Base-by-base conservation (phyloP, 352 stramenopile genomes). In the Aphanomyces cochlioides region DNA sequence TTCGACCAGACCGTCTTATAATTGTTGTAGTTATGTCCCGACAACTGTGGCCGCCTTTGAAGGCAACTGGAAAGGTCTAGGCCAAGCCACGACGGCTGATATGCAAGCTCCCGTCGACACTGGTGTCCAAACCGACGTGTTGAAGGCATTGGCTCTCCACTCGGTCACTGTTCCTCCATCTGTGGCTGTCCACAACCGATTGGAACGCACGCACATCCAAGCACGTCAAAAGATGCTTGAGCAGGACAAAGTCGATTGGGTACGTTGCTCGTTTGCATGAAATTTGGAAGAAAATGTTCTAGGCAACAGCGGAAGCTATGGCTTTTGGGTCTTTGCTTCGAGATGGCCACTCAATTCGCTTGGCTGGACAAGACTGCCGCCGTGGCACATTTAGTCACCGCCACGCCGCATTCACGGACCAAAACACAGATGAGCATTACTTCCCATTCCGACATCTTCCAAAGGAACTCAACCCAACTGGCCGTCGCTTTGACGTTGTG, bases 341-440 rank as follows among this genome's bases (percentile, higher is more conserved):
- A 67, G 87, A 96, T 10, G 87, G 89, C 45, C 73, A 90, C 47
- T 90, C 90, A 28, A 82, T 96, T 45, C 85, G 90, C 53, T 73
- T 96, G 19, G 78, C 81, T 13, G 90, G 90, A 7, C 89, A 96
- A 66, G 90, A 96, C 69, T 91, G 84, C 56, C 84, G 90, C 57
- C 86, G 90, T 41, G 90, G 89, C 5, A 96, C 90, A 15, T 96
- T 96, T 71, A 92, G 82, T 53, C 89, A 96, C 56, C 82, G 89
- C 17, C 89, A 96, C 61, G 89, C 85, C 3, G 81, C 89, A n/a
- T 90, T 96, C 59, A 93, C 82, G 2, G 85, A 95, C 73, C 90
- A 97, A 66, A 56, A 74, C 37, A 90, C 73, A 7, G 83, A 94
- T 41, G 81, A 93, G 28, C 64, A 83, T 2, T 92, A 90, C 67